Conservation (phyloP, 176 grass and related monocot species). For the Saccharum spontaneum region DNA sequence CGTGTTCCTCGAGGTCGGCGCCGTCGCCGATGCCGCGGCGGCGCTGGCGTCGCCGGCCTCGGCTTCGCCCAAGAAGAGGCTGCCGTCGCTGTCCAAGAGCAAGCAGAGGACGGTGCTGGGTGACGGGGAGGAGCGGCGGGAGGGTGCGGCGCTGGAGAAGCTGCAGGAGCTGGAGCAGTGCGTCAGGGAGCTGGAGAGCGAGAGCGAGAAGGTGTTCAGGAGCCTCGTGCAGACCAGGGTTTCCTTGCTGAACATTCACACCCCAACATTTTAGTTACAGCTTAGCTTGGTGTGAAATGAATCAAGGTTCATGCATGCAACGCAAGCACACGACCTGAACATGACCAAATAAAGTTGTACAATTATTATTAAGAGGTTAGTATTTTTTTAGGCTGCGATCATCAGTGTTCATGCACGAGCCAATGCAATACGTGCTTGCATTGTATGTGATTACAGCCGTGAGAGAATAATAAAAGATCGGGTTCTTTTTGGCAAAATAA, state of each 20-base stretch:
- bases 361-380: background rate
- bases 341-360: background rate
- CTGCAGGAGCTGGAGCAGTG: constrained; percentile 57
- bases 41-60: background rate
- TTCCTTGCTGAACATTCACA: constrained; percentile 73
- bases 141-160: constrained; percentile 23
- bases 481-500: too few relatives aligned
- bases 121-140: constrained; percentile 32
- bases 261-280: constrained; percentile 25
- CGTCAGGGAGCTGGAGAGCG: constrained; percentile 60
- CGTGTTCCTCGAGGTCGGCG: constrained; percentile 36
- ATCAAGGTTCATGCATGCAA: background rate
- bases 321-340: background rate
- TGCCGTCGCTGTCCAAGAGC: background rate
- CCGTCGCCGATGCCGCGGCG: constrained; percentile 32
- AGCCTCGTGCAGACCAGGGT: constrained; percentile 60
- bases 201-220: constrained; percentile 67
- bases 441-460: background rate
- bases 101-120: background rate
- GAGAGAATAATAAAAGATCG: background rate
- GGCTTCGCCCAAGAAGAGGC: background rate
- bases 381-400: background rate
- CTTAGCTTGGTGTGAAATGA: background rate
- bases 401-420: background rate
- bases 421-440: background rate